Conservation (phyloP, 1,284 basidiomycete genomes). For the Anthracocystis panici-leucophaei region DNA sequence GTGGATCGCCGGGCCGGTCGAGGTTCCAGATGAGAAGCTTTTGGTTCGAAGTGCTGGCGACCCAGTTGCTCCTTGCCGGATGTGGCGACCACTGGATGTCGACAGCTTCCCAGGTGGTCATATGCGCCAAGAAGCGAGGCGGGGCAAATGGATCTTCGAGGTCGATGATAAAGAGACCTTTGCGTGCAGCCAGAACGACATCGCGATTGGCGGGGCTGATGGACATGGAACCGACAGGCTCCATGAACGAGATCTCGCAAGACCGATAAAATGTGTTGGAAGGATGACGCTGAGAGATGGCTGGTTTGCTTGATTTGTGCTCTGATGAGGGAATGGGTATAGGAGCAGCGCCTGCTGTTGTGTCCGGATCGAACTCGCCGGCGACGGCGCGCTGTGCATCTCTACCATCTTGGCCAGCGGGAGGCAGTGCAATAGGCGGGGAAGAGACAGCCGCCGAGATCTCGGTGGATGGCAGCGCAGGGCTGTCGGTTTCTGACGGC, state of each 20-base stretch:
- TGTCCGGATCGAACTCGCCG: slow-evolving; percentile 12
- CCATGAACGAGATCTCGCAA: slow-evolving; percentile 53
- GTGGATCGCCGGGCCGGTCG: slow-evolving; percentile 66
- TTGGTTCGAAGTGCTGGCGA: slow-evolving; percentile 93
- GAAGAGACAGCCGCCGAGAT: slow-evolving; percentile 31
- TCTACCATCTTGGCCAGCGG: slow-evolving; percentile 45
- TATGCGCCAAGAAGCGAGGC: slow-evolving; percentile 92
- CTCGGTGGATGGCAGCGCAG: slow-evolving; percentile 37
- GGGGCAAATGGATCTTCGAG: slow-evolving; percentile 86
- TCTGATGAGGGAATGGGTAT: slow-evolving; percentile 33
- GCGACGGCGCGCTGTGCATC: slow-evolving; percentile 40
- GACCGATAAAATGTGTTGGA: slow-evolving; percentile 53
- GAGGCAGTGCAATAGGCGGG: slow-evolving; percentile 20
- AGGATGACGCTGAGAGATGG: slow-evolving; percentile 31
- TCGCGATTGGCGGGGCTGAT: slow-evolving; percentile 67
- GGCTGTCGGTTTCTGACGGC: slow-evolving; percentile 21
- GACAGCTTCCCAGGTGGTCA: slow-evolving; percentile 95
- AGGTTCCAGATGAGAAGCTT: slow-evolving; percentile 98
- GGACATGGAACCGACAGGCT: slow-evolving; percentile 69
- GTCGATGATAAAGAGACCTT: slow-evolving; percentile 96
- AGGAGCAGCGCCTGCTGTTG: slow-evolving; percentile 15
- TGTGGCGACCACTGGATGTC: slow-evolving; percentile 97
- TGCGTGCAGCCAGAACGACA: slow-evolving; percentile 73
- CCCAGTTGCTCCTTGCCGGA: slow-evolving; percentile 82
- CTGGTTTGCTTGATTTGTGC: slow-evolving; percentile 17